These are phyloP conservation scores for Wickerhamiella sergipiensis DNA, from an alignment of 805 yeast genomes.

Conservation along the genomic window DNA sequence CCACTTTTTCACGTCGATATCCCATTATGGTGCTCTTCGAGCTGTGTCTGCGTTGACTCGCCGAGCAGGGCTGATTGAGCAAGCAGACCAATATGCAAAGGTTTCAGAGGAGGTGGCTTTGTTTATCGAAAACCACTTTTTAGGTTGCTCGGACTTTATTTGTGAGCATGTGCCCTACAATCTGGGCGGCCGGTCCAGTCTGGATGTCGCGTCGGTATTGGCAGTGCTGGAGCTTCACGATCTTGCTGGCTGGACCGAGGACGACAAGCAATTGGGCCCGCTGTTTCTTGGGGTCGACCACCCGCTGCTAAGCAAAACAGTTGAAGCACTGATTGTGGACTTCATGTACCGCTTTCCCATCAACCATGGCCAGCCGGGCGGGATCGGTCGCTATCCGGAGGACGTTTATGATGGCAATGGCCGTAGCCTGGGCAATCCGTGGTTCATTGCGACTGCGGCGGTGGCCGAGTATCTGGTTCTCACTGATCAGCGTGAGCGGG, in stretches of 20 bases:
- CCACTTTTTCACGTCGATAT: constrained; percentile 69
- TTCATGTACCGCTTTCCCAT: constrained; percentile 71
- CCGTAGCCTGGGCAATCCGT: constrained; percentile 74
- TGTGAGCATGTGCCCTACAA: constrained; percentile 7
- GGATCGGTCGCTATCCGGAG: constrained; percentile 81
- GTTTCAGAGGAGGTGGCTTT: constrained; percentile 1
- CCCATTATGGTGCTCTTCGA: constrained; percentile 56
- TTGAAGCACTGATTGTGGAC: constrained; percentile 35
- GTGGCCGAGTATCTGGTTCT: constrained; percentile 20
- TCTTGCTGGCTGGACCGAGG: constrained; percentile 10
- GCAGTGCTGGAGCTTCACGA: constrained; percentile 7
- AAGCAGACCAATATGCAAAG: constrained; percentile 2
- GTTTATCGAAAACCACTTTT: constrained; percentile 10
- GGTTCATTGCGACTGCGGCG: constrained; percentile 50
- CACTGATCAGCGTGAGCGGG: constrained; percentile 1
- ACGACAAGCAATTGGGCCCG: constrained; percentile 11
- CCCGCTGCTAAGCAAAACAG: constrained; percentile 1
- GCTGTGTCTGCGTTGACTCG: constrained; percentile 35
- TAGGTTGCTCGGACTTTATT: constrained; percentile 5
- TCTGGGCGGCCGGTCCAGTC: constrained; percentile 7
- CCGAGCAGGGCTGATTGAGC: constrained; percentile 6
- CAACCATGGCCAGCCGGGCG: constrained; percentile 28
- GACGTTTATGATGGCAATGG: constrained; percentile 73
- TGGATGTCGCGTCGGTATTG: constrained; percentile 9
- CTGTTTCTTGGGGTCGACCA: constrained; percentile 1